Percentiles rank a stretch among this genome's conserved stretches.
These are phyloP conservation scores for Rutstroemia sydowiana DNA, from an alignment of 2,329 filamentous ascomycete genomes.

Conservation along the genomic window DNA sequence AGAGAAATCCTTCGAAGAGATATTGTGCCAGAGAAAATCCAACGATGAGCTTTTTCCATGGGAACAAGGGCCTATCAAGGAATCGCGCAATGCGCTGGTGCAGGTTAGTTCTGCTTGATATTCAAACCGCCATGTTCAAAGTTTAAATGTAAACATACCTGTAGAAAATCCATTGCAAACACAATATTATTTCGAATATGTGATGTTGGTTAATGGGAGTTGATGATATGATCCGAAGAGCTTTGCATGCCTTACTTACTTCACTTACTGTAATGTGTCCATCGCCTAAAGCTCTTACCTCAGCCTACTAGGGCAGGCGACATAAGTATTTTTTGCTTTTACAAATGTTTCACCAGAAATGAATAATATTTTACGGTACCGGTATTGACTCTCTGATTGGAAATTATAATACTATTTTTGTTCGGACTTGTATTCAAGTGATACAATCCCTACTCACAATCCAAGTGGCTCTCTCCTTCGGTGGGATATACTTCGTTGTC, in stretches of 20 bases:
- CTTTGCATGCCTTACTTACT: background rate
- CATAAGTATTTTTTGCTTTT: background rate
- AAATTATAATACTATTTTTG: too few species aligned
- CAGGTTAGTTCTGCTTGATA: conserved; percentile 16
- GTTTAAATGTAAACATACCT: conserved; percentile 19
- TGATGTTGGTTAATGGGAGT: background rate
- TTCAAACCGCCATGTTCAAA: too few species aligned
- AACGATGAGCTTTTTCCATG: conserved; percentile 94
- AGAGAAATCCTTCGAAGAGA: conserved; percentile 81
- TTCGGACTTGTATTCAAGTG: too few species aligned
- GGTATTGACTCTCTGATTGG: too few species aligned
- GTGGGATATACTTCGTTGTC: too few species aligned
- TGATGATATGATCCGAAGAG: background rate
- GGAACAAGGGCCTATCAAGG: conserved; percentile 87
- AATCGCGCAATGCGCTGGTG: conserved; percentile 66
- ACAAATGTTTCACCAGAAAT: background rate
- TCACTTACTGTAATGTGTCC: background rate
- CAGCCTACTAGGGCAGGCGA: too few species aligned
- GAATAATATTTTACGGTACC: background rate
- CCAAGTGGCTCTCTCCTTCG: too few species aligned
- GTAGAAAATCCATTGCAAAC: conserved; percentile 31
- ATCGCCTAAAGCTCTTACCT: background rate
- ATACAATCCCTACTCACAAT: too few species aligned
- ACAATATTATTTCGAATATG: background rate
- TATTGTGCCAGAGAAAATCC: conserved; percentile 92